Evolutionary conservation across 78 protist species (phyloP).

Genomic region (Dictyostelium brefeldianum): DNA sequence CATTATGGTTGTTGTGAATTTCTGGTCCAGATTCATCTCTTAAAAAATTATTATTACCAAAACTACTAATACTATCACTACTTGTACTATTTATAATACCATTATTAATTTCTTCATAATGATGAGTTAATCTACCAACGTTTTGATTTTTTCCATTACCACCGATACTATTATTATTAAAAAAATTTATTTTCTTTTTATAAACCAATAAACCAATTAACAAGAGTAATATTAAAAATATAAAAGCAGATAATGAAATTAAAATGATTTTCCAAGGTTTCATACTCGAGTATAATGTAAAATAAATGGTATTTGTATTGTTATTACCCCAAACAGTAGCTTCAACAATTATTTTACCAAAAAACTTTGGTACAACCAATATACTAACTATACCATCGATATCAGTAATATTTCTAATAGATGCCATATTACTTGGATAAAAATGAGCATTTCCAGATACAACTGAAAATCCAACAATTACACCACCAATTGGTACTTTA

Average conservation of each 20-base stretch:
- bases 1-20: not conserved
- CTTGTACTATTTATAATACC: not conserved
- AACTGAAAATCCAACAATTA: constrained; percentile 9
- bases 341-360: constrained; percentile 6
- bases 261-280: constrained; percentile 24
- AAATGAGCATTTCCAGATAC: constrained; percentile 10
- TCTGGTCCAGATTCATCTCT: too few relatives aligned
- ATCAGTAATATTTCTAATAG: constrained; percentile 25
- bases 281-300: not conserved
- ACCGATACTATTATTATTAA: not conserved
- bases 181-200: not conserved
- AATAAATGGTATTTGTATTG: not conserved
- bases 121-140: not conserved
- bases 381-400: not conserved
- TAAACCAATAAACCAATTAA: not conserved
- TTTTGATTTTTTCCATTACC: not conserved
- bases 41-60: not conserved
- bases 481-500: not conserved
- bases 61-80: not conserved
- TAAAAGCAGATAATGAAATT: not conserved
- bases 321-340: constrained; percentile 12
- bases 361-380: not conserved
- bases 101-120: constrained; percentile 1
- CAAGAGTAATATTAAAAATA: not conserved
- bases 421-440: not conserved